Percentiles rank a stretch among this genome's conserved stretches.
Conservation (phyloP, 2,329 filamentous ascomycete species). For the Xylaria sp. region DNA sequence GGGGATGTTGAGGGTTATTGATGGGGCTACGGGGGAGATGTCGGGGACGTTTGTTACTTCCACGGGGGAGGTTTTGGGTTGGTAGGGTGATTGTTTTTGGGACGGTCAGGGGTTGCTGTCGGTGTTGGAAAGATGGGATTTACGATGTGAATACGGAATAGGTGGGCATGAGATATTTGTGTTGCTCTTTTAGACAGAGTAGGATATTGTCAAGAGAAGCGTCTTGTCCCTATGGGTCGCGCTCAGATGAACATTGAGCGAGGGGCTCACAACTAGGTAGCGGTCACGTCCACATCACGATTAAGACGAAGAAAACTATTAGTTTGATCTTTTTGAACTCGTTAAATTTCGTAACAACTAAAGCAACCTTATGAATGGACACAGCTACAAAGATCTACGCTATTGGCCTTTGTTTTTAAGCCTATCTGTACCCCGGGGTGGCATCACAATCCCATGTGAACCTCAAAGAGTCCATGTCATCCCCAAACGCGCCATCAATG, state of each 20-base stretch:
- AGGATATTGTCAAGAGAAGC: too few relatives aligned
- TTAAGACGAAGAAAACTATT: too few relatives aligned
- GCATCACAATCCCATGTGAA: constrained; percentile 28
- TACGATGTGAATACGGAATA: too few relatives aligned
- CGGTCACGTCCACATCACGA: too few relatives aligned
- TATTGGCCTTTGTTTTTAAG: constrained; percentile 27
- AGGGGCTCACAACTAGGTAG: too few relatives aligned
- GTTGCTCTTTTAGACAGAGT: too few relatives aligned
- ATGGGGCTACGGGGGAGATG: constrained; percentile 33
- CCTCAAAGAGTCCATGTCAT: constrained; percentile 26
- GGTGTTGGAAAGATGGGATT: too few relatives aligned
- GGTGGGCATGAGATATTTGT: too few relatives aligned
- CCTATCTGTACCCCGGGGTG: constrained; percentile 32
- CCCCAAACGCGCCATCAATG: constrained; percentile 23
- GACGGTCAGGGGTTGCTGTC: too few relatives aligned
- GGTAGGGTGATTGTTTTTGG: constrained; percentile 15
- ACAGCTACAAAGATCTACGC: constrained; percentile 28
- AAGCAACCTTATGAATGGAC: constrained; percentile 28
- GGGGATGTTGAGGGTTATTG: constrained; percentile 34
- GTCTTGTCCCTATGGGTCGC: too few relatives aligned
- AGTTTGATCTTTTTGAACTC: constrained; percentile 16
- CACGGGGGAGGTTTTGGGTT: constrained; percentile 30
- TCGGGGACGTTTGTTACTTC: constrained; percentile 21
- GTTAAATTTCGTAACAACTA: constrained; percentile 32
- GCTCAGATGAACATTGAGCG: too few relatives aligned